These are phyloP conservation scores for Cladosporium sp. DNA, from an alignment of 2,329 filamentous ascomycete species.

Conservation along the genomic window DNA sequence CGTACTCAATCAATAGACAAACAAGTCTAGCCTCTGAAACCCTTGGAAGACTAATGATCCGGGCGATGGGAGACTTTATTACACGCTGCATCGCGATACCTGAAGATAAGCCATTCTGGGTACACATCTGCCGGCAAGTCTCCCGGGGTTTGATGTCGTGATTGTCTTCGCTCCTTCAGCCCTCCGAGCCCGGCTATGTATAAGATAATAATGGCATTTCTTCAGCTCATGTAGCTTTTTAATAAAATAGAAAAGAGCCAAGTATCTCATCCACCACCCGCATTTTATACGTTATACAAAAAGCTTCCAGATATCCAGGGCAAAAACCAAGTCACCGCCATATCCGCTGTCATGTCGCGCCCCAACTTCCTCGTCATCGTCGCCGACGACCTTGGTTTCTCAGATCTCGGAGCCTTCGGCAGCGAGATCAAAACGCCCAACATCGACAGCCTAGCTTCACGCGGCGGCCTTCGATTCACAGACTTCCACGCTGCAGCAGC, in stretches of 20 bases:
- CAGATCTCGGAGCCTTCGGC: slow-evolving; percentile 33
- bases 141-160: not conserved
- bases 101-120: not conserved
- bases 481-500: slow-evolving; percentile 18
- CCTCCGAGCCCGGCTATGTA: not conserved
- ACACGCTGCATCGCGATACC: not conserved
- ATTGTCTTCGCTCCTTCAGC: not conserved
- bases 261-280: not conserved
- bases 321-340: not conserved
- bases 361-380: slow-evolving; percentile 28
- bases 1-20: not conserved
- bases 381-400: slow-evolving; percentile 37
- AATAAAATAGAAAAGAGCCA: not conserved
- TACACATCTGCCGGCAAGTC: not conserved
- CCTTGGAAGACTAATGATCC: not conserved
- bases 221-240: not conserved
- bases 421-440: slow-evolving; percentile 32
- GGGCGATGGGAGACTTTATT: not conserved
- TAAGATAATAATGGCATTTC: not conserved
- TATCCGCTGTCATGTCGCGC: not conserved
- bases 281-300: not conserved
- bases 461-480: slow-evolving; percentile 10
- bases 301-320: not conserved
- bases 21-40: not conserved
- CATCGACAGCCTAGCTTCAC: not conserved